These are phyloP conservation scores for Pseudocercospora macadamiae DNA, from an alignment of 2,329 filamentous ascomycete species.

Conservation along the genomic window DNA sequence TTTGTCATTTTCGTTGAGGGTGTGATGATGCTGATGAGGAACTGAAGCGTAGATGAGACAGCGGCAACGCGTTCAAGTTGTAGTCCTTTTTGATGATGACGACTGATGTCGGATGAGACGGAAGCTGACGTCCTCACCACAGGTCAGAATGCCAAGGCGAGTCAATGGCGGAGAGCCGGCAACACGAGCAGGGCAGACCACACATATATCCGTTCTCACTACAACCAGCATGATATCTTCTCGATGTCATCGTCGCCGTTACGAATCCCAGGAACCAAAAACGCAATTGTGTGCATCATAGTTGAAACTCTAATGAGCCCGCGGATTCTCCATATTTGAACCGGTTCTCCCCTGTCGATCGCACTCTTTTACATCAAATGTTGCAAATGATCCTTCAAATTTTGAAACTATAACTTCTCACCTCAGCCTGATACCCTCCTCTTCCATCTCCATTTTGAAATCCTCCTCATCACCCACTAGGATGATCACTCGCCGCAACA, in stretches of 20 bases:
- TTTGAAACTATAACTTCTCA: no score
- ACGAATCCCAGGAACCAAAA: no score
- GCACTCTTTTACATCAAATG: not conserved
- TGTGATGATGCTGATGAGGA: not conserved
- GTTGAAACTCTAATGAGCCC: not conserved
- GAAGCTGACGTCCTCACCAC: not conserved
- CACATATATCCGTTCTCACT: not conserved
- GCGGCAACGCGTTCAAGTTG: not conserved
- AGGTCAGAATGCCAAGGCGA: not conserved
- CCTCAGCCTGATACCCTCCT: not conserved
- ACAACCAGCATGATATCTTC: not conserved
- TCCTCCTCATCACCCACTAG: conserved; percentile 1
- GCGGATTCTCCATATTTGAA: not conserved
- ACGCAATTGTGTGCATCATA: conserved; percentile 1
- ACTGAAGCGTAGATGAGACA: not conserved
- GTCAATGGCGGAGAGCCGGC: not conserved
- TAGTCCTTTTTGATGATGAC: not conserved
- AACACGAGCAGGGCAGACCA: no score
- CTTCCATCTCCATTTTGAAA: not conserved
- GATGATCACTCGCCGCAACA: conserved; percentile 16
- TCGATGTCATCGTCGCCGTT: not conserved
- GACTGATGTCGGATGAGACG: not conserved
- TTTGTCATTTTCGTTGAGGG: not conserved
- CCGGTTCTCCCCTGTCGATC: conserved; percentile 5
- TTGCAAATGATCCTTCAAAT: not conserved